Percentiles rank a stretch among this genome's conserved stretches.
phyloP scores from a whole-genome alignment of 1,284 basidiomycete genomes.

The Wolfiporia cocos region DNA sequence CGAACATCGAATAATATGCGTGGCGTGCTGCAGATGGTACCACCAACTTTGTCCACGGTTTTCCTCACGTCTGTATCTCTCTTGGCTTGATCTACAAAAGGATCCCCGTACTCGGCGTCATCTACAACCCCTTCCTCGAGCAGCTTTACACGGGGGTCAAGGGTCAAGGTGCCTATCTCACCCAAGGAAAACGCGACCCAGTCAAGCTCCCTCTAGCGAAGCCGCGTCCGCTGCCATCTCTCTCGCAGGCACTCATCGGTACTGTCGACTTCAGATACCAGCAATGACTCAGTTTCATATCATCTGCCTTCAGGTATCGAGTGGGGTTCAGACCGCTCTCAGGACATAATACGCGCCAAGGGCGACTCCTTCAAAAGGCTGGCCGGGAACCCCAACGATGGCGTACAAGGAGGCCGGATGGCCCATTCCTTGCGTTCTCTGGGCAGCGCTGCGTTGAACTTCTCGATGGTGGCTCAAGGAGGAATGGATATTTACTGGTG shows the following conservation, averaged over 20 bases:
- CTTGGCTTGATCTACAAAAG: slow-evolving; percentile 85
- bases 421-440: slow-evolving; percentile 80
- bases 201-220: slow-evolving; percentile 62
- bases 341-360: slow-evolving; percentile 58
- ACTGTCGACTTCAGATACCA: background rate
- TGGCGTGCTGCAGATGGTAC: slow-evolving; percentile 80
- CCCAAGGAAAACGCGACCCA: background rate
- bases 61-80: slow-evolving; percentile 88
- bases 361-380: slow-evolving; percentile 69
- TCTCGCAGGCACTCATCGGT: slow-evolving; percentile 80
- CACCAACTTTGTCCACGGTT: slow-evolving; percentile 92
- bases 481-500: slow-evolving; percentile 81
- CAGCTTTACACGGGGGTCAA: slow-evolving; percentile 78
- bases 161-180: slow-evolving; percentile 76
- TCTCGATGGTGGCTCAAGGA: slow-evolving; percentile 79
- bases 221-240: slow-evolving; percentile 65
- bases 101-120: slow-evolving; percentile 81
- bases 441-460: slow-evolving; percentile 86
- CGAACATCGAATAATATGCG: background rate
- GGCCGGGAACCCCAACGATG: slow-evolving; percentile 64
- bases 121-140: slow-evolving; percentile 91
- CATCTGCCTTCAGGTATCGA: slow-evolving; percentile 58
- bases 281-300: background rate
- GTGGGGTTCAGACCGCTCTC: slow-evolving; percentile 84
- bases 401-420: slow-evolving; percentile 77